phyloP scores from a whole-genome alignment of 495 filamentous ascomycete genomes.

The Podospora bellae-mahoneyi region DNA sequence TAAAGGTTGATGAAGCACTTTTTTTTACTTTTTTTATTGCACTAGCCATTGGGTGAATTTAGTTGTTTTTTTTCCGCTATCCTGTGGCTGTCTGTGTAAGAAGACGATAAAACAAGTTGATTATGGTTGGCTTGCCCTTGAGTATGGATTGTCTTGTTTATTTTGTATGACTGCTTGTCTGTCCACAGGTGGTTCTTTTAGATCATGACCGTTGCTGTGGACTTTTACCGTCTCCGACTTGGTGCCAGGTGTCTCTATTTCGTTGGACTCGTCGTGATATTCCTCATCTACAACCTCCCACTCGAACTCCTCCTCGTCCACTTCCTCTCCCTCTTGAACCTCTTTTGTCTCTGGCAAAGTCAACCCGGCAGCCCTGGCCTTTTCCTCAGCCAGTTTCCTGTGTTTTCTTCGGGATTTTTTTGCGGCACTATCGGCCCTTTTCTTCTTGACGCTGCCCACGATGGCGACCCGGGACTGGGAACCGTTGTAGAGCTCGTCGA shows the following conservation, averaged over 20 bases:
- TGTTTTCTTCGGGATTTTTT: slow-evolving; percentile 53
- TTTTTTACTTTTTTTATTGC: slow-evolving; percentile 20
- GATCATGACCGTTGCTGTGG: neutral
- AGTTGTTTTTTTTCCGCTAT: neutral
- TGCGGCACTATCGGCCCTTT: slow-evolving; percentile 46
- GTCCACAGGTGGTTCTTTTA: neutral
- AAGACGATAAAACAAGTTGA: too few relatives aligned
- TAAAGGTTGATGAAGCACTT: slow-evolving; percentile 48
- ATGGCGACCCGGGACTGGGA: slow-evolving; percentile 43
- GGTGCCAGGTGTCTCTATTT: neutral
- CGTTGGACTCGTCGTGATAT: neutral
- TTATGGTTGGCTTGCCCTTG: too few relatives aligned
- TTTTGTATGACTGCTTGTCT: neutral
- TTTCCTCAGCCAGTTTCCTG: slow-evolving; percentile 44
- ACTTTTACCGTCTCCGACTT: neutral
- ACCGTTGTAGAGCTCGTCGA: slow-evolving; percentile 63
- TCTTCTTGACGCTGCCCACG: slow-evolving; percentile 42
- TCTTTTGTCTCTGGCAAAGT: slow-evolving; percentile 9
- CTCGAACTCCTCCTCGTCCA: slow-evolving; percentile 11
- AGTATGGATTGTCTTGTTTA: neutral
- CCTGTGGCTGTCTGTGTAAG: neutral
- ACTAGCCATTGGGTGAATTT: slow-evolving; percentile 14
- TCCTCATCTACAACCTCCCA: neutral
- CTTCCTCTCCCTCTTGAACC: slow-evolving; percentile 13
- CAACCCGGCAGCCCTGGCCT: slow-evolving; percentile 16